Conservation (phyloP, 2,329 filamentous ascomycete genomes). For the Alternaria angustiovoidea region DNA sequence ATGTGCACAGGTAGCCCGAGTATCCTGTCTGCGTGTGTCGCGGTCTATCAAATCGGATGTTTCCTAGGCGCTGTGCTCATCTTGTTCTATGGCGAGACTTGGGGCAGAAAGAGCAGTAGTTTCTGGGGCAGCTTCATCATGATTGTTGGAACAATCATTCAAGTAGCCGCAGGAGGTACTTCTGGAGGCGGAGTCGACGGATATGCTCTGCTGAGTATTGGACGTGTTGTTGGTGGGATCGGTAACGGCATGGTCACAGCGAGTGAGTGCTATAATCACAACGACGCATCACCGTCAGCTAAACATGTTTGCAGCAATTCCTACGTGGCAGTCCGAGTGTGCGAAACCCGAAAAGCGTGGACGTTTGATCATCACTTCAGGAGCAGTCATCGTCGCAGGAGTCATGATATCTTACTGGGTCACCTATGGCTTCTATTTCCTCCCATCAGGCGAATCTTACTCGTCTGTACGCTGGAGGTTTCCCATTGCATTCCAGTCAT, state of each 20-base stretch:
- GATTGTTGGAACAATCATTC: slow-evolving; percentile 65
- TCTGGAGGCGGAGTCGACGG: slow-evolving; percentile 58
- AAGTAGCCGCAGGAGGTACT: slow-evolving; percentile 43
- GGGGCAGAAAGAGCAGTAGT: slow-evolving; percentile 55
- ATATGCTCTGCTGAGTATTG: slow-evolving; percentile 60
- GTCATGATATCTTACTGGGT: slow-evolving; percentile 51
- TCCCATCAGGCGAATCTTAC: slow-evolving; percentile 4
- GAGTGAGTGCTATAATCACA: slow-evolving; percentile 40
- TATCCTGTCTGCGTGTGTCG: slow-evolving; percentile 25
- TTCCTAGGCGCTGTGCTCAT: slow-evolving; percentile 49
- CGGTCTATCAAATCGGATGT: slow-evolving; percentile 49
- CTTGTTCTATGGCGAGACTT: slow-evolving; percentile 61
- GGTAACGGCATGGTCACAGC: slow-evolving; percentile 59
- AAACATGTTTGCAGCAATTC: slow-evolving; percentile 4
- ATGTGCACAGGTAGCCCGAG: slow-evolving; percentile 28
- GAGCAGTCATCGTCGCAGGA: slow-evolving; percentile 46
- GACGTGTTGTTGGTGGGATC: slow-evolving; percentile 33
- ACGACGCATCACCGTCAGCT: slow-evolving; percentile 19
- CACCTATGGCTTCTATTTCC: slow-evolving; percentile 43
- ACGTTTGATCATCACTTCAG: slow-evolving; percentile 48
- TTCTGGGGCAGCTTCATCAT: slow-evolving; percentile 28
- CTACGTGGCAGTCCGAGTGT: slow-evolving; percentile 29
- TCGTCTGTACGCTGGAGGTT: slow-evolving; percentile 39
- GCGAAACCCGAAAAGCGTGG: slow-evolving; percentile 48
- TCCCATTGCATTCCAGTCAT: slow-evolving; percentile 39